Evolutionary conservation across 2,329 filamentous ascomycete species (phyloP).

Genomic region (Trichophyton rubrum): DNA sequence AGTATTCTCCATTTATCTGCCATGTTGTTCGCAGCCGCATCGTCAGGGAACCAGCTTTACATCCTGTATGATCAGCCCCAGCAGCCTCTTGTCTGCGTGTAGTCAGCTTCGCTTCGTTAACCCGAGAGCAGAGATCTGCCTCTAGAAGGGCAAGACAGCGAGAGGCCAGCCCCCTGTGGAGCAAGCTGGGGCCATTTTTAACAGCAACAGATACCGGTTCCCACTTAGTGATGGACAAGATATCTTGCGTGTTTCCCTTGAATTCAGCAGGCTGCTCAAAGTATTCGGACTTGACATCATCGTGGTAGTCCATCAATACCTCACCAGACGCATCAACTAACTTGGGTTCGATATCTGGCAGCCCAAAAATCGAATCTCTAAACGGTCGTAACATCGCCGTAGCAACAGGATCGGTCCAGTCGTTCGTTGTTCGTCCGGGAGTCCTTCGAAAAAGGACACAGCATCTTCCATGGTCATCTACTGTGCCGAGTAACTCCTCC

Average conservation of each 20-base stretch:
- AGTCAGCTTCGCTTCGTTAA: background rate
- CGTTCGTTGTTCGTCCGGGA: background rate
- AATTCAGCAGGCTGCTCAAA: no score
- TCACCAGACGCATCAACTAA: background rate
- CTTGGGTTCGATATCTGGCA: background rate
- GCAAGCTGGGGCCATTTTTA: conserved; percentile 2
- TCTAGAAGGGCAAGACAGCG: conserved; percentile 6
- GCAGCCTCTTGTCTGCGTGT: background rate
- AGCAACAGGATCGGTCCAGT: conserved; percentile 6
- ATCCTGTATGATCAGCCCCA: background rate
- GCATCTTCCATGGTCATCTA: conserved; percentile 8
- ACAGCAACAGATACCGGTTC: conserved; percentile 8
- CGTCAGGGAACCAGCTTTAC: background rate
- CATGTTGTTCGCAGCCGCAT: conserved; percentile 8
- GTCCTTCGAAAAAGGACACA: conserved; percentile 5
- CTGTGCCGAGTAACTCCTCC: background rate
- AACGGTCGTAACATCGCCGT: conserved; percentile 3
- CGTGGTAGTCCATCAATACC: no score
- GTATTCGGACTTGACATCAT: no score
- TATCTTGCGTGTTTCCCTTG: background rate
- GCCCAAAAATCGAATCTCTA: background rate
- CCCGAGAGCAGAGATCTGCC: conserved; percentile 7
- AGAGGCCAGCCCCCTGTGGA: conserved; percentile 6
- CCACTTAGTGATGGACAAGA: conserved; percentile 6
- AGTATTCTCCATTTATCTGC: conserved; percentile 5